phyloP scores from a whole-genome alignment of 2,329 filamentous ascomycete species.

The Trichoderma sp. region DNA sequence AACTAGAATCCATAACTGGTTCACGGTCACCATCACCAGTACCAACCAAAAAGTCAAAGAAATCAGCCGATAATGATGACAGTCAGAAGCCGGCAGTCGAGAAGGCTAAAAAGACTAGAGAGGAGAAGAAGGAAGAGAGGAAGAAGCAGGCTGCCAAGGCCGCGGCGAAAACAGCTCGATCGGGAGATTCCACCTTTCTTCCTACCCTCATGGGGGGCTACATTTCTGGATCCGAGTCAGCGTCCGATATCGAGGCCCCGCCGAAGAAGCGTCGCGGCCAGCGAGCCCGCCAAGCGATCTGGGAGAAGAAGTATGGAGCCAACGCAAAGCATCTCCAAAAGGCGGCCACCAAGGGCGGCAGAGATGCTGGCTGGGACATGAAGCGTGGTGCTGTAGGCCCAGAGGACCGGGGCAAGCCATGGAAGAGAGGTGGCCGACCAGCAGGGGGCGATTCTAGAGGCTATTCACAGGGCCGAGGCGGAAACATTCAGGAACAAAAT shows the following conservation, averaged over 20 bases:
- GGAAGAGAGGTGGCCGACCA: constrained; percentile 51
- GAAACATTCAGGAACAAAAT: constrained; percentile 10
- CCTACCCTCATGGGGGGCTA: constrained; percentile 79
- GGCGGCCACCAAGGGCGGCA: constrained; percentile 35
- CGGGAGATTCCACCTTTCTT: constrained; percentile 62
- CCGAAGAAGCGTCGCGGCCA: constrained; percentile 69
- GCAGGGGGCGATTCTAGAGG: neutral
- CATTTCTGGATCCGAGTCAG: constrained; percentile 72
- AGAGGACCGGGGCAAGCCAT: constrained; percentile 46
- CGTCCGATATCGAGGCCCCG: constrained; percentile 66
- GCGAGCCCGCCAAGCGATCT: constrained; percentile 73
- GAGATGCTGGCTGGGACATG: constrained; percentile 60
- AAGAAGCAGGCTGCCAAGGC: constrained; percentile 25
- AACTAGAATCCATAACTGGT: constrained; percentile 25
- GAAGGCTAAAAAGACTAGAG: constrained; percentile 22
- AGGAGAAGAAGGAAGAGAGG: constrained; percentile 24
- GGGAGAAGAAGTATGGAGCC: constrained; percentile 76
- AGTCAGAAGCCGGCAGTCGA: neutral
- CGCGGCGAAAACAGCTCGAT: constrained; percentile 24
- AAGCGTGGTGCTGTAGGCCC: constrained; percentile 55
- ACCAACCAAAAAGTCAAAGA: constrained; percentile 38
- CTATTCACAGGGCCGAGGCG: constrained; percentile 14
- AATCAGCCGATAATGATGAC: constrained; percentile 28
- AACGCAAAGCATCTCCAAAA: constrained; percentile 66
- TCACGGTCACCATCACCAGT: constrained; percentile 36